Base-by-base conservation (phyloP, 2,329 filamentous ascomycete genomes). In the Ascochyta viciae-villosae region DNA sequence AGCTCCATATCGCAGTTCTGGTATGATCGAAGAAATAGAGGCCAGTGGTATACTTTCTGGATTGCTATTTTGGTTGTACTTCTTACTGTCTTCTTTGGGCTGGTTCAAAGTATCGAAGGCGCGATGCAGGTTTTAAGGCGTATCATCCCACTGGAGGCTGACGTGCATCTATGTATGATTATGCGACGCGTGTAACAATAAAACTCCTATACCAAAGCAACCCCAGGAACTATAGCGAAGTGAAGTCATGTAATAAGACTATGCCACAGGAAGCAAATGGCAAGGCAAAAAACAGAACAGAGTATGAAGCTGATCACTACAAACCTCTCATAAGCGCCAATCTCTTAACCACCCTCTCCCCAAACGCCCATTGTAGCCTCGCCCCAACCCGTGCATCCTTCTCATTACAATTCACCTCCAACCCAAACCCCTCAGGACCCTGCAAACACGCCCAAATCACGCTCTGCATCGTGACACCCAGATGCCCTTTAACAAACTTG, bases 1-100 rank as follows among this genome's bases (percentile, higher is more conserved):
- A 66, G 55, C 6, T 76, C 71, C 0, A 35, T 80, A 2, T 63
- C 64, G 0, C 74, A 79, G 37, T 78, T 73, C 74, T 81, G 78
- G 77, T 62, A 71, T 43, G 78, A 81, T 52, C 54, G 73, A 5
- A 61, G 78, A 5, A 75, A 77, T 23, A 70, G 72, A 1, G 70
- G 73, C 0, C 77, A 81, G 43, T 80, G 78, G 77, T 79, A 76
- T 45, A 78, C 74, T 1, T 77, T 80, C 45, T 81, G 79, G 78
- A 68, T 79, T 4, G 77, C 75, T 0, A 65, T 79, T 1, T 50
- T 66, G 9, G 66, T 67, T 10, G 47, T 78, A 0, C 45, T 12
- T 12, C 29, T 33, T 33, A 33, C 29, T 33, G 13, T 40, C 0
- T 61, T 79, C n/a, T 78, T 80, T 52, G 75, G 77, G 0, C 12